Conservation (phyloP, 495 filamentous ascomycete species). For the Venustampulla echinocandica region DNA sequence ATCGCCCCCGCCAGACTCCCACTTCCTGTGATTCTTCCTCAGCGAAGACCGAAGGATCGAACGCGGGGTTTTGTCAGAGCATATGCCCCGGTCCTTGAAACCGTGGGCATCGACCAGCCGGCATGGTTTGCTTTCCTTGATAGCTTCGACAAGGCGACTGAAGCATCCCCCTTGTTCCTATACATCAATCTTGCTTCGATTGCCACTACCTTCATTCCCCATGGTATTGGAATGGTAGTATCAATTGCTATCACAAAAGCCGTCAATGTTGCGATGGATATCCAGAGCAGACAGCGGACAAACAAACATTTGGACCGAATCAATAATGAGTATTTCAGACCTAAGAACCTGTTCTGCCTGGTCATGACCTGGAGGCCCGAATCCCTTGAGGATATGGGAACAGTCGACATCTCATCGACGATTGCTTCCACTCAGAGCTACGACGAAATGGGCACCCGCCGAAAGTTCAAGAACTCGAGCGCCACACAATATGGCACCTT, state of each 20-base stretch:
- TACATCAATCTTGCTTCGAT: conserved; percentile 39
- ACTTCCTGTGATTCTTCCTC: conserved; percentile 41
- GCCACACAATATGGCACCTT: conserved; percentile 39
- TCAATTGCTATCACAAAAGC: conserved; percentile 27
- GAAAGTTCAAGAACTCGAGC: conserved; percentile 31
- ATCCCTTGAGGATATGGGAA: conserved; percentile 20
- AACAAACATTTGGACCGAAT: conserved; percentile 36
- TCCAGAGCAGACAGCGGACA: conserved; percentile 29
- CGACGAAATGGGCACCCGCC: conserved; percentile 23
- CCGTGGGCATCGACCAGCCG: conserved; percentile 41
- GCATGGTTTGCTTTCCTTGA: conserved; percentile 49
- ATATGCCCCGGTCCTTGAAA: conserved; percentile 43
- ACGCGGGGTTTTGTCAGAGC: conserved; percentile 38
- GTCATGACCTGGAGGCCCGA: conserved; percentile 52
- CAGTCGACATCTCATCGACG: conserved; percentile 28
- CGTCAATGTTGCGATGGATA: conserved; percentile 36
- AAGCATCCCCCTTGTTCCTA: conserved; percentile 30
- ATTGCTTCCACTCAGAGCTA: conserved; percentile 11
- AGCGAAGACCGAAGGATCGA: conserved; percentile 36
- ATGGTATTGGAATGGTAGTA: conserved; percentile 15
- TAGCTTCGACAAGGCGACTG: conserved; percentile 36
- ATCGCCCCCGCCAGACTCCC: conserved; percentile 18
- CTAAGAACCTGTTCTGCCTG: conserved; percentile 49
- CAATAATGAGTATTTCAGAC: conserved; percentile 49
- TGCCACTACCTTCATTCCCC: conserved; percentile 35